These are phyloP conservation scores for Epichloe brachyelytri DNA, from an alignment of 2,329 filamentous ascomycete genomes.

Conservation along the genomic window DNA sequence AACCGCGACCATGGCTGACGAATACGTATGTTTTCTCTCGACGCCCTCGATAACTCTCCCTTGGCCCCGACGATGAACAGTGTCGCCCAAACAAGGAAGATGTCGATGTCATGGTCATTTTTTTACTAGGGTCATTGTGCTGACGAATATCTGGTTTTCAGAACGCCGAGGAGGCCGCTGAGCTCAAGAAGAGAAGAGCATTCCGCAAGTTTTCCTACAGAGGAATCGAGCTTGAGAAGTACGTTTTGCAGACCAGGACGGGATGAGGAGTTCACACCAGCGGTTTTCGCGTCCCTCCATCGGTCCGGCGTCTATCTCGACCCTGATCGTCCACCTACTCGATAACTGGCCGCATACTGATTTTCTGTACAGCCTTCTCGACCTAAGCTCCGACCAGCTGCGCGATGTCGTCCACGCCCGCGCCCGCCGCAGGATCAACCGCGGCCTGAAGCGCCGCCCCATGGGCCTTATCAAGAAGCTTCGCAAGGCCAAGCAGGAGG, in stretches of 20 bases:
- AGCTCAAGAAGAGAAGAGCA: slow-evolving; percentile 99
- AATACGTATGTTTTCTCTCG: slow-evolving; percentile 58
- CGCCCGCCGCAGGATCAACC: slow-evolving; percentile 98
- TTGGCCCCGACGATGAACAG: slow-evolving; percentile 13
- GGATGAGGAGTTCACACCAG: neutral
- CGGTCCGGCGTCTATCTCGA: neutral
- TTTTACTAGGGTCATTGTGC: slow-evolving; percentile 5
- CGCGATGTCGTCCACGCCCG: slow-evolving; percentile 99
- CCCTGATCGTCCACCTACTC: neutral
- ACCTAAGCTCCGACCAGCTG: slow-evolving; percentile 96
- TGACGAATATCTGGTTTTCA: slow-evolving; percentile 28
- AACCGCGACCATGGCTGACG: slow-evolving; percentile 68
- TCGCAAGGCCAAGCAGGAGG: slow-evolving; percentile 98
- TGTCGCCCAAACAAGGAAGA: neutral
- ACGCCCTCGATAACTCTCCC: slow-evolving; percentile 15
- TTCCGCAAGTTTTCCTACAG: slow-evolving; percentile 99
- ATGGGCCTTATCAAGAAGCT: slow-evolving; percentile 99
- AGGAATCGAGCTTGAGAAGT: slow-evolving; percentile 99
- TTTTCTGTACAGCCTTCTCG: slow-evolving; percentile 63
- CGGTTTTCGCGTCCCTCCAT: neutral
- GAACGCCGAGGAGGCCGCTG: slow-evolving; percentile 96
- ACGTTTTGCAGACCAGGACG: slow-evolving; percentile 32
- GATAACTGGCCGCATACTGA: slow-evolving; percentile 8
- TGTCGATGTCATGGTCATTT: neutral
- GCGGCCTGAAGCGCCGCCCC: slow-evolving; percentile 98